A percentile compares a stretch with the other conserved stretches of the same genome.
These are phyloP conservation scores for Fraxinus excelsior DNA, from an alignment of 257 asterid genomes.

Conservation along the genomic window DNA sequence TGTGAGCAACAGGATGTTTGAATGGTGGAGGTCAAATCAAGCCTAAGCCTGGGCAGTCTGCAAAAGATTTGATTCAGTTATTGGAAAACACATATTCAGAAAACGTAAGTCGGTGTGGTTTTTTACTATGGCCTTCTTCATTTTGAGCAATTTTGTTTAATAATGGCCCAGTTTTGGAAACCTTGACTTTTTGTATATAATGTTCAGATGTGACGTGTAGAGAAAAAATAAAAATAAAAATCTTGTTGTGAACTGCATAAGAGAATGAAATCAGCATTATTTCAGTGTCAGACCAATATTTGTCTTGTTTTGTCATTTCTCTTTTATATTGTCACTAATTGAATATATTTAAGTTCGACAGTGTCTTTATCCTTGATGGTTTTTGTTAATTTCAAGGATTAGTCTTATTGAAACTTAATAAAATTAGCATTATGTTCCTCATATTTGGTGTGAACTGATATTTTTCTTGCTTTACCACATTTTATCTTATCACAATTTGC, in stretches of 20 bases:
- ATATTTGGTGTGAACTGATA: neutral
- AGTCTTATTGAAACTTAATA: too few relatives aligned
- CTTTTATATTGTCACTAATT: neutral
- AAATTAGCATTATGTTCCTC: neutral
- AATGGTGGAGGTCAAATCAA: conserved; percentile 98
- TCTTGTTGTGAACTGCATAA: neutral
- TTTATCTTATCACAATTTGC: neutral
- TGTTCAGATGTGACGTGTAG: neutral
- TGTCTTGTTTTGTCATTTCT: neutral
- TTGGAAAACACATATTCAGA: conserved; percentile 76
- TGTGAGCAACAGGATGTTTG: conserved; percentile 68
- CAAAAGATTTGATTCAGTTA: conserved; percentile 67
- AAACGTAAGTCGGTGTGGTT: conserved; percentile 55
- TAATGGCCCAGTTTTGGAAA: neutral
- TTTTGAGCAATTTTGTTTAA: neutral
- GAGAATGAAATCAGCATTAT: neutral
- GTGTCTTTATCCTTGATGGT: neutral
- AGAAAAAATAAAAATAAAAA: neutral
- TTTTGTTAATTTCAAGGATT: neutral
- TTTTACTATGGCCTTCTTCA: neutral
- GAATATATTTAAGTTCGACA: neutral
- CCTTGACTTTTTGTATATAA: neutral
- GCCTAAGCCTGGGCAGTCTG: conserved; percentile 78
- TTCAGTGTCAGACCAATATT: neutral
- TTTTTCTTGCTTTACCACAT: too few relatives aligned